Base-by-base conservation (phyloP, 306 rosid genomes). In the Pterocarpus santalinus region DNA sequence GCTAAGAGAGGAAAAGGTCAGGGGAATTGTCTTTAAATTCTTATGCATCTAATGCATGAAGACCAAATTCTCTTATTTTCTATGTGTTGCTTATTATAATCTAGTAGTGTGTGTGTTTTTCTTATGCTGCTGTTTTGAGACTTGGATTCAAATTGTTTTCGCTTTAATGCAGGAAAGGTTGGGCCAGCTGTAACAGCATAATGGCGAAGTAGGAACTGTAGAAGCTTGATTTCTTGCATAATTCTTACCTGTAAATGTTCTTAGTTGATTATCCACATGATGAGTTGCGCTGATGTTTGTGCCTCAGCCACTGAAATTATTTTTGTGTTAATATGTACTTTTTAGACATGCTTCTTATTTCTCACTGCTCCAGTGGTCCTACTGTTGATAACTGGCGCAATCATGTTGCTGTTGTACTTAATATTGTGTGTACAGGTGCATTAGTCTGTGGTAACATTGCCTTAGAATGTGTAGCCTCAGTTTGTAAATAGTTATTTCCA, bases 101-200 rank as follows among this genome's bases (percentile, higher is more conserved):
- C 9, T 53, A 22, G 39, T 62, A 47, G 49, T 35, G 66, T 39
- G 3, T 17, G 13, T 74, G 28, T 22, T 22, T 22, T 22, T 3
- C 6, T 47, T 70, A 14, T 58, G 65, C 33, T 58, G 47, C 79
- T 60, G 43, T 53, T 57, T 44, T 73, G 10, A 66, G 56, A n/a
- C 72, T n/a, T 51, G 57, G 39, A 55, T 52, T 65, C 34, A 69
- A 63, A 32, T 52, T 68, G 67, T 41, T 75, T 82, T 86, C 75
- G 57, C 78, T 85, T 74, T 84, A 79, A 62, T 80, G 80, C 97
- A 95, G 97, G 98, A 92, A 82, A 92, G 80, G 79, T 79, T 94
- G 90, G 97, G 92, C 66, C 97, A 91, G 79, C 84, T 89, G 69
- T 91, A 85, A 89, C 67, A 13, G 72, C 83, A 41, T 14, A 9